Evolutionary conservation across 2,329 filamentous ascomycete genomes (phyloP).

Genomic region (Dendrostoma leiphaemia): DNA sequence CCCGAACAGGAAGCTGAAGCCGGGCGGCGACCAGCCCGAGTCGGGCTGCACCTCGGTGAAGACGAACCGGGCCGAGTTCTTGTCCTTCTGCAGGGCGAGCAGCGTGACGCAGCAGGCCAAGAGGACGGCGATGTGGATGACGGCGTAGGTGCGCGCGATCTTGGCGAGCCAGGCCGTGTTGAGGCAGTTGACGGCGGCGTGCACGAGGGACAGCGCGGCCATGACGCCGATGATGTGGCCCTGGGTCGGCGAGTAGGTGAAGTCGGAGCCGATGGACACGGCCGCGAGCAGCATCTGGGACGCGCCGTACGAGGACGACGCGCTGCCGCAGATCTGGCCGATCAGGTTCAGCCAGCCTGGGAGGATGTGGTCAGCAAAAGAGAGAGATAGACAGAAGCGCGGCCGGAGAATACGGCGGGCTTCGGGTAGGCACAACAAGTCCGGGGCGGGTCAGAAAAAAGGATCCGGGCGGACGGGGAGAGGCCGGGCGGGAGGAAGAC

Average conservation of each 20-base stretch:
- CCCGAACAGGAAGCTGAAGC: conserved; percentile 54
- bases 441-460: too few species aligned
- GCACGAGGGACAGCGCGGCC: conserved; percentile 48
- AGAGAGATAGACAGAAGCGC: neutral
- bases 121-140: conserved; percentile 50
- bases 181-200: conserved; percentile 49
- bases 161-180: conserved; percentile 56
- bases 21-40: conserved; percentile 49
- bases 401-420: too few species aligned
- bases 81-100: conserved; percentile 45
- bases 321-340: conserved; percentile 49
- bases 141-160: conserved; percentile 53
- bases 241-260: conserved; percentile 41
- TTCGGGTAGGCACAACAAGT: neutral
- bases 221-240: conserved; percentile 49
- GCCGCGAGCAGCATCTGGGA: conserved; percentile 52
- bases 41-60: conserved; percentile 48
- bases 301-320: conserved; percentile 53
- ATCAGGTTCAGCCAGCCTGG: conserved; percentile 47
- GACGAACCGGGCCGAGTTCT: conserved; percentile 49
- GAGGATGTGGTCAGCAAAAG: conserved; percentile 6
- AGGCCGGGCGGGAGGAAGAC: neutral
- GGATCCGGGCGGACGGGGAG: neutral
- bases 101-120: conserved; percentile 48
- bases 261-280: conserved; percentile 45